Evolutionary conservation across 2,329 filamentous ascomycete species (phyloP), one percentile per base, ranked within the genome.

Genomic region (Fulvia fulva): DNA sequence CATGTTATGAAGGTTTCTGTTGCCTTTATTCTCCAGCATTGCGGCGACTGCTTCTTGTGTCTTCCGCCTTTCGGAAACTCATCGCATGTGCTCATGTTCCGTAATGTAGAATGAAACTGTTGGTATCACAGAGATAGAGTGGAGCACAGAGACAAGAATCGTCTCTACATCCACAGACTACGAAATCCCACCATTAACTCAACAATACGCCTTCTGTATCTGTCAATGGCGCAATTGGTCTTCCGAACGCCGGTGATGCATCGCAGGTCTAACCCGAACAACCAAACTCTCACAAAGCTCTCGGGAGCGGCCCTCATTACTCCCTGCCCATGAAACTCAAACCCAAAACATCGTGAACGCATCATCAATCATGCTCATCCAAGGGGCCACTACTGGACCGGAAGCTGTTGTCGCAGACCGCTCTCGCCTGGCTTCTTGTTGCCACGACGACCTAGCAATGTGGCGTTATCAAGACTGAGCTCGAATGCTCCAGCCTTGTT

Each of bases 391-490:
- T 50, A 50, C 46, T 67, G 63, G 23, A 69, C 68, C 19, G 65
- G 58, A 56, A 65, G 63, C 51, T 78, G 69, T 60, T 79, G 73
- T 62, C 80, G 70, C 67, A 82, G 63, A 3, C 74, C 73, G 65
- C 79, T 81, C 0, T 74, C 74, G 55, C 73, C 74, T n/a, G 47
- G 32, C 11, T 60, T 64, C 71, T 79, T 80, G 73, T 81, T 83
- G 26, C 79, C 78, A 63, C 85, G 78, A 67, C 92, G 85, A 30
- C 92, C 92, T 4, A 99, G 79, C 53, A 99, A 76, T 1, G 92
- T 97, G 1, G 94, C 90, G 56, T 94, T 94, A 64, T 96, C 91
- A 37, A 99, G 78, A 70, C 86, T 97, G 49, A 99, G 82, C 75
- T 99, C 94, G 66, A 99, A 99, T 0, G 89, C 86, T 30, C 90